Percentiles rank a stretch among this genome's conserved stretches.
Evolutionary conservation across 2,329 filamentous ascomycete species (phyloP).

Genomic region (Fusarium nematophilum): DNA sequence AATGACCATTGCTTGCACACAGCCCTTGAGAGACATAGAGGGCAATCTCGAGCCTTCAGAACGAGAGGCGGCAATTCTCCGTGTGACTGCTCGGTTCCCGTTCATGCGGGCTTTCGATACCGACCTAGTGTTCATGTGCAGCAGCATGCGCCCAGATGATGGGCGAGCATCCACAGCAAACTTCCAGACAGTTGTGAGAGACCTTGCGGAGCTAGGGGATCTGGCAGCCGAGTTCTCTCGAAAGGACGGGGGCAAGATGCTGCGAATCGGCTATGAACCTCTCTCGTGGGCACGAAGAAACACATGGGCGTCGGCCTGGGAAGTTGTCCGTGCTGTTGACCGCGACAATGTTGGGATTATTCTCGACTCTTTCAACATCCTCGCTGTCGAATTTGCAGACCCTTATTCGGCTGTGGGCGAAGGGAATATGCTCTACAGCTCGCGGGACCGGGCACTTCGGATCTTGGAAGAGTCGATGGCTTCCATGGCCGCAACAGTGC

Average conservation of each 20-base stretch:
- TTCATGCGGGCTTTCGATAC: conserved; percentile 30
- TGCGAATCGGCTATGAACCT: conserved; percentile 32
- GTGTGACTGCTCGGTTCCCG: conserved; percentile 24
- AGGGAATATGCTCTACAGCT: conserved; percentile 13
- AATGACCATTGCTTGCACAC: conserved; percentile 28
- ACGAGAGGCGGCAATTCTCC: conserved; percentile 13
- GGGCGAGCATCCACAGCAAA: conserved; percentile 13
- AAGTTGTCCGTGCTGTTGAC: conserved; percentile 28
- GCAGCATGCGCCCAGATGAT: conserved; percentile 27
- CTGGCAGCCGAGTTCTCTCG: conserved; percentile 10
- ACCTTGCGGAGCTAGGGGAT: conserved; percentile 15
- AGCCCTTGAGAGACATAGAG: conserved; percentile 25
- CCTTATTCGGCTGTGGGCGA: conserved; percentile 20
- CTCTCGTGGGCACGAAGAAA: conserved; percentile 27
- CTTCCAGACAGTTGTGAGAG: conserved; percentile 27
- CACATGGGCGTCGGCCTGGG: conserved; percentile 29
- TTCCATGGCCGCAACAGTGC: conserved; percentile 18
- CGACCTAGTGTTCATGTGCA: conserved; percentile 30
- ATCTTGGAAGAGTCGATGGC: conserved; percentile 19
- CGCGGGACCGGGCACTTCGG: conserved; percentile 10
- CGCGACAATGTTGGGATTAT: conserved; percentile 26
- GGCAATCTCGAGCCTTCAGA: conserved; percentile 13
- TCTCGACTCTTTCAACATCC: conserved; percentile 26
- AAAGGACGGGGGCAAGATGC: conserved; percentile 15
- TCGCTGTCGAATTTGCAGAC: conserved; percentile 28